Evolutionary conservation across 1,284 basidiomycete species (phyloP), one percentile per base, ranked within the genome.

Genomic region (Pholiota adiposa): DNA sequence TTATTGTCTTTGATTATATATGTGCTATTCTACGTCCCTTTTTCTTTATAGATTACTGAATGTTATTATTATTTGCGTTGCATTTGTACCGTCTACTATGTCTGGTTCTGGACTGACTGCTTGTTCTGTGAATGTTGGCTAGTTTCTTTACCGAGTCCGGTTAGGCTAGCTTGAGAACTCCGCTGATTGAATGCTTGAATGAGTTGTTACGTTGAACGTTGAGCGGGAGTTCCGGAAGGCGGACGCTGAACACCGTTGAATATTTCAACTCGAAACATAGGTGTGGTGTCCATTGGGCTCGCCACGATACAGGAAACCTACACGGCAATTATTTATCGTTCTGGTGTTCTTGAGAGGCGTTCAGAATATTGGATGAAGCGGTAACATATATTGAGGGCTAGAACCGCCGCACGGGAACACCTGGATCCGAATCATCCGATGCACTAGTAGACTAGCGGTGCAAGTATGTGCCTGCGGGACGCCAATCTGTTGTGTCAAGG

Each of bases 21-120:
- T 51, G 50, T 51, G 50, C 33, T 51, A 36, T 51, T 51, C 33
- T 51, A 36, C 33, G 36, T 51, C 18, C 19, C 19, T 25, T 49
- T 49, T 27, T 49, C 3, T 49, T 51, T 51, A 3, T 51, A 51
- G 50, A 51, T 51, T 34, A 36, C 50, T 34, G 19, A 36, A 51
- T 51, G 29, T 51, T 23, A 21, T 36, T 51, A 36, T 36, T 51
- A 38, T 38, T 36, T 46, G 44, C 27, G 29, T 51, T 25, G 19
- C 50, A 23, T 23, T 25, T 38, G 4, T 38, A 34, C 19, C 16
- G 19, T 23, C 16, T 38, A 16, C 21, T 25, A 18, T 23, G 16
- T 14, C 36, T n/a, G 3, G 19, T 25, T 46, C 43, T 46, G 43
- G 19, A 25, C n/a, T 36, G 33, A 2, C 50, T n/a, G 34, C 11